Evolutionary conservation across 495 filamentous ascomycete genomes (phyloP), one percentile per base, ranked within the genome.

Genomic region (Astrothelium subdiscretum): DNA sequence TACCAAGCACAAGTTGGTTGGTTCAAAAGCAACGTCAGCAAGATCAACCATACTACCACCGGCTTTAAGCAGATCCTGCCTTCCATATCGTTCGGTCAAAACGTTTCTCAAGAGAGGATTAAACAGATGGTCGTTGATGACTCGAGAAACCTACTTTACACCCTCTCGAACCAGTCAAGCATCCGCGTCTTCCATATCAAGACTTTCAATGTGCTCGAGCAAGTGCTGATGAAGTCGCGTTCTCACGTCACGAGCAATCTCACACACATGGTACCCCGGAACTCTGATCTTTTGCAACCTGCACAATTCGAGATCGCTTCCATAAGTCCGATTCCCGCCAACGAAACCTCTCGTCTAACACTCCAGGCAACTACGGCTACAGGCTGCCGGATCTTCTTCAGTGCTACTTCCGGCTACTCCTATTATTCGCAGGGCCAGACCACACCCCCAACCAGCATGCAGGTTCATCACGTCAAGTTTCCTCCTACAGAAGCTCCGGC

Each of bases 1-100:
- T 99, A 99, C 75, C 91, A 97, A 73, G 88, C 95, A 72, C 90
- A 97, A 72, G 94, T 97, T 72, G 87, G 85, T 66, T 99, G 95
- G 95, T 99, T 97, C 70, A 80, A 86, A 54, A 88, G 84, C 67
- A 81, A 86, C 62, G 92, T 87, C 69, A 81, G 81, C 13, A 95
- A 89, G 69, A 79, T 95, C 44, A 92, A 92, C 70, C 95, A 96
- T 69, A 90, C 91, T 1, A 84, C 81, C 61, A 87, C 85, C n/a
- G 83, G 89, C 6, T 82, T 91, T 68, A 77, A 83, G n/a, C 12
- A 35, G 31, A 84, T 94, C 60, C 75, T 87, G 8, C 89, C 90
- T 15, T 31, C 64, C 20, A 64, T 80, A 57, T 60, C 78, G 43
- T 83, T 87, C 64, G 76, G 76, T 3, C 73, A 73, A 24, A 78